Evolutionary conservation across 768 basidiomycete genomes (phyloP).

Genomic region (Neoboletus brunneissimus): DNA sequence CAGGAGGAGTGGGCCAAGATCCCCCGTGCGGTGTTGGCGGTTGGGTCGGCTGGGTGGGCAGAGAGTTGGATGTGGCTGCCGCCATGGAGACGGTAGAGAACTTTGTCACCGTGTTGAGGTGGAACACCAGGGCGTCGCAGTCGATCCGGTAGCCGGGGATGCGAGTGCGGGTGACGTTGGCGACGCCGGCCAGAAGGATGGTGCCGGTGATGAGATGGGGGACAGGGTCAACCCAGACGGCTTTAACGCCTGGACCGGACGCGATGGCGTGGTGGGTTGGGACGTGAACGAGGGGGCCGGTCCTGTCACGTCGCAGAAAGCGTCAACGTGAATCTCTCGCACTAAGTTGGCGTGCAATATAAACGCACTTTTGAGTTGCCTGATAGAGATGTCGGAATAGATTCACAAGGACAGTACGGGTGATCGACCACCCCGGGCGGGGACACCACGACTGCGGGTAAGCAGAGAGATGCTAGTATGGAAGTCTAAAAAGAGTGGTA

Average conservation of each 20-base stretch:
- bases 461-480: conserved; percentile 24
- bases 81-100: conserved; percentile 35
- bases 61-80: conserved; percentile 28
- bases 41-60: conserved; percentile 27
- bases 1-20: conserved; percentile 13
- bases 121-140: conserved; percentile 18
- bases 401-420: conserved; percentile 15
- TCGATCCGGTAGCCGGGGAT: conserved; percentile 40
- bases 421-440: conserved; percentile 23
- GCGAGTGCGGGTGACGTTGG: conserved; percentile 25
- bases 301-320: conserved; percentile 4
- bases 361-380: conserved; percentile 24
- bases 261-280: conserved; percentile 22
- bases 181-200: conserved; percentile 29
- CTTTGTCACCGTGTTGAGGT: conserved; percentile 31
- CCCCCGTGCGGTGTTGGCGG: conserved; percentile 22
- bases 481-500: conserved; percentile 22
- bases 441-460: conserved; percentile 23
- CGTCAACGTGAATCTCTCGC: background rate
- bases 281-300: conserved; percentile 16
- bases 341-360: too few relatives aligned
- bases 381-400: conserved; percentile 18
- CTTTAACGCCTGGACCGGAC: conserved; percentile 24
- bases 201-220: conserved; percentile 34
- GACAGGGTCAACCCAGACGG: conserved; percentile 35